Base-by-base conservation (phyloP, 176 grass and related monocot genomes). In the Carex myosuroides region DNA sequence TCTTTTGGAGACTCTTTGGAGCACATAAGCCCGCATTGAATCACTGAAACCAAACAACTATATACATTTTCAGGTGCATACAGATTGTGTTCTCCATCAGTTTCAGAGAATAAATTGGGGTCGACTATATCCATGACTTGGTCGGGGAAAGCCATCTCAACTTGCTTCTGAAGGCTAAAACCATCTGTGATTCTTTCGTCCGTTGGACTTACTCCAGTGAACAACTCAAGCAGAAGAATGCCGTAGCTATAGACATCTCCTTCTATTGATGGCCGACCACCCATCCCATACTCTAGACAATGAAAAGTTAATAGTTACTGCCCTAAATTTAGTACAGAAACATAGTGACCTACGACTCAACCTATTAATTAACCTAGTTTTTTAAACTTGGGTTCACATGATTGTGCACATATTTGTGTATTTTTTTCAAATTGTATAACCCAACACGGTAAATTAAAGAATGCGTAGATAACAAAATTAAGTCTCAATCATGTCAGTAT, bases 281-380 rank as follows among this genome's bases (percentile, higher is more conserved):
- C 89, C 66, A 85, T 87, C 16, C 89, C 89, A 55, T 85, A 91
- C 21, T 88, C 78, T 88, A 84, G 3, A 79, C 14, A 63, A 59
- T 61, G 4, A 57, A 11, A 57, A 81, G 17, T n/a, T 59, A 41
- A n/a, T 59, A 59, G 17, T 59, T 59, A n/a, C 55, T n/a, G 4
- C 0, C 5, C 39, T 41, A 41, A 35, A 41, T 41, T 41, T 41
- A 41, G 5, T 41, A 41, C 39, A 26, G 26, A 26, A 26, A 1
- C 0, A 41, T 41, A 41, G 5, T 35, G 39, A 6, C 6, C 39
- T 41, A 0, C 5, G 4, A 41, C 4, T 41, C 39, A 6, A 41
- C 4, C 3, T 41, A 41, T 41, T 41, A 41, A n/a, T n/a, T n/a
- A n/a, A n/a, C 39, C 5, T 41, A 7, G 39, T 6, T 41, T 41